A percentile compares a stretch with the other conserved stretches of the same genome.
These are phyloP conservation scores for Misopates orontium DNA, from an alignment of 257 asterid species.

Conservation along the genomic window DNA sequence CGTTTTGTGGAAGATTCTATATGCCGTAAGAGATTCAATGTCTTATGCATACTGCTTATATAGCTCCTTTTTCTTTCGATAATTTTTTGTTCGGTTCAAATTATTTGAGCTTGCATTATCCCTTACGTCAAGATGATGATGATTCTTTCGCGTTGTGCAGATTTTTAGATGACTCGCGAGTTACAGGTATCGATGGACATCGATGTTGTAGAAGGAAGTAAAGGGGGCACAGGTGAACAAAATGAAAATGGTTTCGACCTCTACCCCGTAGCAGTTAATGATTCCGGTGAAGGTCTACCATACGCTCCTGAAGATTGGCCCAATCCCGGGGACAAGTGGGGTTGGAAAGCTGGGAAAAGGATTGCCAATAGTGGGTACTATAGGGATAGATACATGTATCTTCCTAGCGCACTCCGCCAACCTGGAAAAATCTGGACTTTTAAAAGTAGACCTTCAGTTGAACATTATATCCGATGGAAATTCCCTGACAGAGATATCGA, in stretches of 20 bases:
- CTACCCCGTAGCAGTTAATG: conserved; percentile 54
- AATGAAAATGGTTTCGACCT: conserved; percentile 46
- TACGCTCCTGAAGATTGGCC: conserved; percentile 91
- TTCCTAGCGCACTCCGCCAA: conserved; percentile 46
- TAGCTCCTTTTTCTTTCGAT: too few species aligned
- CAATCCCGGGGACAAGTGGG: conserved; percentile 86
- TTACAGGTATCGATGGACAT: conserved; percentile 49
- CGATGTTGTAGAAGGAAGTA: conserved; percentile 45
- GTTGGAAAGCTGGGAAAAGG: conserved; percentile 82
- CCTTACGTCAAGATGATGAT: too few species aligned
- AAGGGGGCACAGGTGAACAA: conserved; percentile 32
- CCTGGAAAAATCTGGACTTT: conserved; percentile 39
- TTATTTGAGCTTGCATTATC: too few species aligned
- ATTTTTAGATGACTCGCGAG: not conserved
- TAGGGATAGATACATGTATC: conserved; percentile 70
- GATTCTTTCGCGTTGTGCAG: too few species aligned
- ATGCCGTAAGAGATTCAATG: too few species aligned
- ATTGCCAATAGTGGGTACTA: conserved; percentile 48
- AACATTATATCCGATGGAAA: conserved; percentile 46
- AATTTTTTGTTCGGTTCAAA: too few species aligned
- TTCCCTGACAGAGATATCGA: conserved; percentile 57
- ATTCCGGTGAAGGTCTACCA: conserved; percentile 78
- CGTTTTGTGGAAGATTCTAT: too few species aligned
- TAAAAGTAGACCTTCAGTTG: conserved; percentile 63
- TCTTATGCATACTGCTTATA: too few species aligned